Base-by-base conservation (phyloP, 1,284 basidiomycete genomes). In the Papiliotrema nemorosa region DNA sequence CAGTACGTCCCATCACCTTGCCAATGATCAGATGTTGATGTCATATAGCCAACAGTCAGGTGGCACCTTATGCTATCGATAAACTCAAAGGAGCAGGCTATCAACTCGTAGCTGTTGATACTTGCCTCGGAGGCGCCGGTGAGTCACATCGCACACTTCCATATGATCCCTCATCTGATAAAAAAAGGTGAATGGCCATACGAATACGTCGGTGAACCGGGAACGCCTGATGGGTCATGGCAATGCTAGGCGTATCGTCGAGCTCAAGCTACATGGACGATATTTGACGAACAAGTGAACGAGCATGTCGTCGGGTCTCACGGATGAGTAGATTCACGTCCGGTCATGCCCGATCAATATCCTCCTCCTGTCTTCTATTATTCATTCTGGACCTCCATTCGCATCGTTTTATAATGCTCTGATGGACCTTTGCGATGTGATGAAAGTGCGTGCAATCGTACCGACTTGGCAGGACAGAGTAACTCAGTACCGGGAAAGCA, bases 51-150 rank as follows among this genome's bases (percentile, higher is more conserved):
- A 52, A 62, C 14, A 44, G 37, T 36, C 44, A 69, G 16, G 64
- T 73, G 46, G 39, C 69, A n/a, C 70, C 69, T 9, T 66, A 64
- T 49, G 63, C 59, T 21, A 53, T 70, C 12, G 50, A 50, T 42
- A 45, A 57, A 38, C 66, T 74, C 42, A 37, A 58, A 21, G 40
- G 44, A 27, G 55, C 57, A n/a, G 73, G 73, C 2, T 75, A 73
- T 54, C 47, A 66, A 47, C 60, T 75, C 44, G 69, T 72, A 21
- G 53, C 70, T 16, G 69, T 70, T 42, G 69, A 73, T 50, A 69
- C 67, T 22, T 76, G 74, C 54, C 57, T 76, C 34, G 72, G 73
- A n/a, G 35, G 25, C 41, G 45, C 50, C 39, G 67, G 67, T 58
- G 58, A 62, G 64, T 57, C n/a, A n/a, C n/a, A n/a, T n/a, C n/a